phyloP scores from a whole-genome alignment of 2,329 filamentous ascomycete genomes.

The Fusarium kyushuense region DNA sequence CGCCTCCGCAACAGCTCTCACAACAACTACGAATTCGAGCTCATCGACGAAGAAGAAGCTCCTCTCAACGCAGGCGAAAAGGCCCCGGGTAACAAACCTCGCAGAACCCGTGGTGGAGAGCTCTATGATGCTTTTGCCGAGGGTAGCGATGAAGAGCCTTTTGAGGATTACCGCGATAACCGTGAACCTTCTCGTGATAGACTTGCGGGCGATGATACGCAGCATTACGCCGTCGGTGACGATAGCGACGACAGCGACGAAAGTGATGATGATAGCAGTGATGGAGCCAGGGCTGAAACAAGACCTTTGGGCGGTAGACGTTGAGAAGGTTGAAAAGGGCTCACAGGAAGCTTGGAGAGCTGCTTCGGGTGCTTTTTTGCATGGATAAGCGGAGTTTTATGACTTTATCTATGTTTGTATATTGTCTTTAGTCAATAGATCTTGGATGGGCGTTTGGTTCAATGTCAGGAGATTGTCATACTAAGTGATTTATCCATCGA shows the following conservation, averaged over 20 bases:
- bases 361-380: conserved; percentile 31
- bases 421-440: conserved; percentile 35
- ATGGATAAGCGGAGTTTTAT: conserved; percentile 45
- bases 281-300: conserved; percentile 46
- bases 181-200: conserved; percentile 55
- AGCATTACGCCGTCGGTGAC: conserved; percentile 65
- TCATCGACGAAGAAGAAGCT: conserved; percentile 84
- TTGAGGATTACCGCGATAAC: conserved; percentile 58
- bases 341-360: conserved; percentile 1
- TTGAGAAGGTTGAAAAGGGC: conserved; percentile 11
- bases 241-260: conserved; percentile 59
- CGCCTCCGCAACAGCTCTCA: conserved; percentile 79
- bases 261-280: conserved; percentile 57
- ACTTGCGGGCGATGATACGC: conserved; percentile 53
- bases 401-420: conserved; percentile 31
- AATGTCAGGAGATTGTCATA: neutral
- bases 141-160: conserved; percentile 76
- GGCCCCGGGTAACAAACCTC: conserved; percentile 58
- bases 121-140: conserved; percentile 98
- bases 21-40: conserved; percentile 93
- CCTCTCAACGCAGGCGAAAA: conserved; percentile 63
- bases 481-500: neutral
- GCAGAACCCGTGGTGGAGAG: conserved; percentile 80
- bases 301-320: conserved; percentile 43
- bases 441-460: conserved; percentile 39